Base-by-base conservation (phyloP, 257 asterid species). In the Cynanchum wilfordii region DNA sequence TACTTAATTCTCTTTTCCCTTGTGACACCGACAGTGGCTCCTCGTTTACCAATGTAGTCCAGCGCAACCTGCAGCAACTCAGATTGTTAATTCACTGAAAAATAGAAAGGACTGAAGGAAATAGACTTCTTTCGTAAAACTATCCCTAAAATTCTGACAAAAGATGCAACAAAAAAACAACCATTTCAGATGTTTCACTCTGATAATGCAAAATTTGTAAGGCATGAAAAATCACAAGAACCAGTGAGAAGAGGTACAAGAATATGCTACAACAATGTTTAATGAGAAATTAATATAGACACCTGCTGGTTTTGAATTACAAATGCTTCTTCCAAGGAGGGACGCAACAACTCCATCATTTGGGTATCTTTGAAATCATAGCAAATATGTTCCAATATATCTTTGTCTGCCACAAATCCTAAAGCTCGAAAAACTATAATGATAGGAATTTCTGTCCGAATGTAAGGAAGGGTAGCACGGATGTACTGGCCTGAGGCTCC, bases 281-380 rank as follows among this genome's bases (percentile, higher is more conserved):
- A 25, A 38, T 33, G 65, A 20, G 25, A 52, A 16, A 24, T 45
- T 62, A 33, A 45, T 22, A 10, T 12, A 54, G 57, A 64, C 77
- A 93, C 98, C 97, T 89, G 95, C 79, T 91, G 97, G 75, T 91
- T 94, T 85, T 94, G 99, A 80, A 94, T 94, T 45, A 94, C 99
- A 79, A 94, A 94, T 47, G 99, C 99, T 84, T 94, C 99, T 82
- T 94, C 99, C 84, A 94, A 77, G 62, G 99, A 94, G 15, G 99
- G 97, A 38, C 99, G 86, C 76, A 94, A 85, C 86, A 94, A 82
- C 77, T 94, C 99, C 99, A 94, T 91, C 99, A 94, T 94, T 75
- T 88, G 95, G 74, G 99, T 91, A 74, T 91, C 97, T 73, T 85
- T 74, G 70, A 94, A 94, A 83, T 94, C 96, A 80, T 94, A 94